A percentile compares a stretch with the other conserved stretches of the same genome.
These are phyloP conservation scores for Metarhizium humberi DNA, from an alignment of 2,329 filamentous ascomycete species.

Conservation along the genomic window DNA sequence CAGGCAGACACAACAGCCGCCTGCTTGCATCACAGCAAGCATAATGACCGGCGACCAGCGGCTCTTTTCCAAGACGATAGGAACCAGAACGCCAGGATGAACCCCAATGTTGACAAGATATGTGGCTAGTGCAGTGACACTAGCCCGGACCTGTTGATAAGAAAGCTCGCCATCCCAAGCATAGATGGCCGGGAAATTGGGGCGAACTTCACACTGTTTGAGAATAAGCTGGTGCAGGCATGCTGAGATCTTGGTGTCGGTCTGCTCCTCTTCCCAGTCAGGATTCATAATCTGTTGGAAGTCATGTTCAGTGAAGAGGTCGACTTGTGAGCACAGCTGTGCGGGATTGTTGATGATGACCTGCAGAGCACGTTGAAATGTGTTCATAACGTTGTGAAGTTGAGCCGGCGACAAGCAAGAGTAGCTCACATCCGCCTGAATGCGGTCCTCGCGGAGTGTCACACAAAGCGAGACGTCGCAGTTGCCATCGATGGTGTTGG, in stretches of 20 bases:
- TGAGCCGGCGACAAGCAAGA: conserved; percentile 33
- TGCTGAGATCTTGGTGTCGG: conserved; percentile 28
- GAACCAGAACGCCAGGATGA: conserved; percentile 46
- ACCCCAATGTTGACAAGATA: conserved; percentile 43
- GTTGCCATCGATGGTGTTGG: conserved; percentile 19
- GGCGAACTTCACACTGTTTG: conserved; percentile 27
- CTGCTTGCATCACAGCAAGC: conserved; percentile 55
- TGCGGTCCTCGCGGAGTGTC: conserved; percentile 28
- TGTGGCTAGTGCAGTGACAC: conserved; percentile 28
- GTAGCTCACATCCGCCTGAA: conserved; percentile 35
- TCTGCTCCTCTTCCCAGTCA: conserved; percentile 33
- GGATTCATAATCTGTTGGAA: conserved; percentile 44
- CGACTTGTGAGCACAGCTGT: conserved; percentile 32
- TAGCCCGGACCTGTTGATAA: conserved; percentile 28
- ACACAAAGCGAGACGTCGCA: conserved; percentile 37
- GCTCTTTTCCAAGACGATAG: conserved; percentile 61
- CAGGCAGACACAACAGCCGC: conserved; percentile 40
- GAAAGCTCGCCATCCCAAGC: conserved; percentile 36
- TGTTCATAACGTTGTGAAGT: conserved; percentile 37
- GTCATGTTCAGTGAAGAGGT: conserved; percentile 47
- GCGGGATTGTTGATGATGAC: conserved; percentile 33
- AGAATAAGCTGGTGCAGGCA: conserved; percentile 37
- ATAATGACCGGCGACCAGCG: conserved; percentile 60
- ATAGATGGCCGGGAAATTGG: conserved; percentile 30
- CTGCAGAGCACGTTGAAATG: conserved; percentile 43